phyloP scores from a whole-genome alignment of 257 asterid species.

The Nicotiana noctiflora region DNA sequence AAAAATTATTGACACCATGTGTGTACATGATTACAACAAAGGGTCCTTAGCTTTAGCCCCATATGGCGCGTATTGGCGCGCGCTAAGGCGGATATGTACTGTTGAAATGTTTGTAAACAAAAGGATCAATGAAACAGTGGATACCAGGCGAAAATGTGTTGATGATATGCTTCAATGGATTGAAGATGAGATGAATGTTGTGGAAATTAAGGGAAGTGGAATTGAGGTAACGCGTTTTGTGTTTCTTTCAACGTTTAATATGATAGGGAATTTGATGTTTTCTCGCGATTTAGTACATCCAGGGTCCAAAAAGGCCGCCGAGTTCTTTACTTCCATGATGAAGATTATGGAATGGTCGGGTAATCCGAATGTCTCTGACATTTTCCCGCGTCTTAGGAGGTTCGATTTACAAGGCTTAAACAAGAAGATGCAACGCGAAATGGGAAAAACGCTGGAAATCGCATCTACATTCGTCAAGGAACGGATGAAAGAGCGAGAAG shows the following conservation, averaged over 20 bases:
- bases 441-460: slow-evolving; percentile 25
- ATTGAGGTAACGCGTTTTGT: slow-evolving; percentile 26
- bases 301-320: slow-evolving; percentile 29
- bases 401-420: slow-evolving; percentile 41
- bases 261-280: slow-evolving; percentile 45
- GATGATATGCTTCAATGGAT: slow-evolving; percentile 38
- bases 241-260: slow-evolving; percentile 45
- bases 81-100: slow-evolving; percentile 32
- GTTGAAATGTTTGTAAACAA: slow-evolving; percentile 36
- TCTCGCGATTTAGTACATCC: slow-evolving; percentile 42
- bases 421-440: slow-evolving; percentile 27
- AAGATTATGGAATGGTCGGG: slow-evolving; percentile 32
- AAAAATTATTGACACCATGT: slow-evolving; percentile 30
- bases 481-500: slow-evolving; percentile 10
- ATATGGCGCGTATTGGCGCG: slow-evolving; percentile 41
- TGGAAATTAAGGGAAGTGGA: neutral
- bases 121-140: slow-evolving; percentile 27
- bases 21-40: slow-evolving; percentile 26
- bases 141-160: slow-evolving; percentile 30
- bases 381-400: slow-evolving; percentile 39
- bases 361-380: slow-evolving; percentile 37
- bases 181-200: slow-evolving; percentile 5
- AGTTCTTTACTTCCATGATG: slow-evolving; percentile 37
- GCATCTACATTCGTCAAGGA: slow-evolving; percentile 37
- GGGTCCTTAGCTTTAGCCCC: slow-evolving; percentile 35